Base-by-base conservation (phyloP, 2,329 filamentous ascomycete genomes). In the Penicillium capsulatum region DNA sequence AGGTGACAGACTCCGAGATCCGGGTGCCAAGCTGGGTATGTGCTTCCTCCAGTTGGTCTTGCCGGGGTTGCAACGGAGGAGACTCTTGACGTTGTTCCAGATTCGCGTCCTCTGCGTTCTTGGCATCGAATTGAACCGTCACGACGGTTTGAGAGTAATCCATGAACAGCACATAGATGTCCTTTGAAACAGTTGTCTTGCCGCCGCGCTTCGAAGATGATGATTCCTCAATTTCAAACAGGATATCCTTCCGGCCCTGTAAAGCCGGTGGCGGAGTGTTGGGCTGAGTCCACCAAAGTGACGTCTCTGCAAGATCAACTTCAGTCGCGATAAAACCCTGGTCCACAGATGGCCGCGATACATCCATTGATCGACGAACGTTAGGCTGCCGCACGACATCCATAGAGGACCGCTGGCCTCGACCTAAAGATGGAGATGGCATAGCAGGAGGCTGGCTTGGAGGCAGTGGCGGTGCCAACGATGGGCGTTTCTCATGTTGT, bases 121-220 rank as follows among this genome's bases (percentile, higher is more conserved):
- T 77, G 1, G 82, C 72, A 61, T 95, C 86, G 62, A 84, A 97
- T 35, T 76, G 81, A 13, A 83, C 85, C 0, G 83, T 88, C 56
- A 98, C 78, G 48, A 94, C 75, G 0, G 91, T 97, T 62, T 97
- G 92, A 13, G 90, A 96, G 65, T 98, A 98, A 67, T 98, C 92
- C 57, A 89, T 83, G 70, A 87, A 98, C 7, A 98, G 70, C n/a
- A 97, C 73, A 54, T 84, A 92, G 29, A 96, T 75, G 44, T 90
- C 81, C 50, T 90, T 90, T 5, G 83, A 86, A 14, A 94, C 71
- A 1, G 75, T 76, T 1, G 80, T 80, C 60, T 82, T 83, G 17
- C 85, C 81, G 17, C 83, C 83, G 10, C 82, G 78, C 48, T 82
- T 81, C 8, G 77, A 75, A 10, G 83, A 77, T 5, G 76, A 81